Evolutionary conservation across 225 moss, liverwort and hornwort species (phyloP), one percentile per base, ranked within the genome.

Genomic region (Rhytidiadelphus loreus): DNA sequence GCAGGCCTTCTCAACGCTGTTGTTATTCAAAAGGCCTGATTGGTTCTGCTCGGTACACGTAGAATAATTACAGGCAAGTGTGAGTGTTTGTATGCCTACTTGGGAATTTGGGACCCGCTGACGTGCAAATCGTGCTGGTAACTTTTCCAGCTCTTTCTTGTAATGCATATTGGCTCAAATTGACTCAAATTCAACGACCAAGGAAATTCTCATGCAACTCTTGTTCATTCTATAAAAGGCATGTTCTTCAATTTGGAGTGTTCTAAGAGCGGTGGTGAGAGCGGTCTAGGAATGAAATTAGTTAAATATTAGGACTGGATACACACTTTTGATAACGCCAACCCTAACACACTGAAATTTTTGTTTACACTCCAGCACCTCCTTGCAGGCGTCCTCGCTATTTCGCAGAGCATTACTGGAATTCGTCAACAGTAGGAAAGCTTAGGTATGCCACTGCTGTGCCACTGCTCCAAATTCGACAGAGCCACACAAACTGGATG

Each of bases 1-100:
- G 97, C 98, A 73, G 95, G 97, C 17, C 97, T 98, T 68, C 89
- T 96, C 9, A 98, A 96, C 82, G 95, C 98, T 79, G 97, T 98
- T 86, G 95, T 98, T 11, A 97, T 97, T 39, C 98, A 98, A 82
- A 96, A 95, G 86, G 91, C 82, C 39, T 94, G 77, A 90, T 80
- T 81, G 37, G 57, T 69, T 56, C 25, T 43, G 21, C n/a, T 74
- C 35, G 80, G 55, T 68, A 56, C 26, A 26, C 30, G 28, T n/a
- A 79, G 33, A 52, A 41, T 72, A 37, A 64, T 50, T 52, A 8
- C 26, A 83, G 87, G 81, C 65, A 82, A 72, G 71, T 46, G 48
- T 56, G 35, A 24, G 17, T 82, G 63, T 60, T 64, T 61, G 80
- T 72, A 72, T 75, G n/a, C 24, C 43, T 74, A 33, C 29, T 59